Base-by-base conservation (phyloP, 179 eudicot genomes). In the Spinacia oleracea region DNA sequence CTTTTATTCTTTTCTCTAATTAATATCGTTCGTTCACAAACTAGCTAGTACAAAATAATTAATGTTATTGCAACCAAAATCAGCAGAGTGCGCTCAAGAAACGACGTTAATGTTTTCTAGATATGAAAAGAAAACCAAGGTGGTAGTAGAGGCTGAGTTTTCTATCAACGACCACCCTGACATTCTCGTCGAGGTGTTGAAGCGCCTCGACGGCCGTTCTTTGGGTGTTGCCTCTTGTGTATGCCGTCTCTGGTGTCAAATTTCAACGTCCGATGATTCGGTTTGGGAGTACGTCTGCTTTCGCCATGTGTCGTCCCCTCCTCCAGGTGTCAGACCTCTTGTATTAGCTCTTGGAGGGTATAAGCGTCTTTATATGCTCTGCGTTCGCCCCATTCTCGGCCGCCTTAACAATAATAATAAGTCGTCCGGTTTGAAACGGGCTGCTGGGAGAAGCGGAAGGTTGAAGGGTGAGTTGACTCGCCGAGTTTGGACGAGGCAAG, bases 231-330 rank as follows among this genome's bases (percentile, higher is more conserved):
- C 96, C 7, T 87, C 94, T 4, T 89, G 91, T 43, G 97, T 93
- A 1, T 91, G 97, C 77, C 79, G 86, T 18, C 77, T 83, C 0
- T 93, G 97, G 97, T 74, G 86, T 20, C 48, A 86, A 18, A 78
- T 91, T 3, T 74, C 91, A 0, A 75, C 75, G 9, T 38, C 74
- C 0, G 89, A 85, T 81, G 96, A 93, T 76, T 29, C 90, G 31
- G 79, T 93, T 0, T 93, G 97, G 97, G 96, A 93, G 78, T 86
- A 88, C 78, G 84, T 93, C 40, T 91, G 96, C 78, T 91, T 93
- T 80, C 86, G 89, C 75, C 94, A 89, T 81, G 87, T 87, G 56
- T 82, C 90, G 62, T 82, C 90, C 0, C 89, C 91, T 3, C 91
- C 84, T 14, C 79, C 81, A 0, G 81, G 87, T 0, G 74, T 87